Percentiles rank a stretch among this genome's conserved stretches.
Evolutionary conservation across 805 yeast species (phyloP).

Genomic region (Kluyveromyces lactis): DNA sequence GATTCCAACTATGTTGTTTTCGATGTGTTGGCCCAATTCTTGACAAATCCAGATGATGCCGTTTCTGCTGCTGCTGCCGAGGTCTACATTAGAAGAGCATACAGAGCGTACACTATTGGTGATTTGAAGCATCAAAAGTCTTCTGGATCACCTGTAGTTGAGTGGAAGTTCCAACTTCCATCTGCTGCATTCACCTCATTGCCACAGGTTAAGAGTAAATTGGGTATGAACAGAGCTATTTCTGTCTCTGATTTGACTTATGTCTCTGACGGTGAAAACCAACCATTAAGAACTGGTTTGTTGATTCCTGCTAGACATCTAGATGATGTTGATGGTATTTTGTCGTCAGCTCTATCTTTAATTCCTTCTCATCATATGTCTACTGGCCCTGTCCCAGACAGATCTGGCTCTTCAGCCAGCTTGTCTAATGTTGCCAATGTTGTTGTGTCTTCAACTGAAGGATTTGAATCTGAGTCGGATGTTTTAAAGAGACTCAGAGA

Average conservation of each 20-base stretch:
- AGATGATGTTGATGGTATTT: slow-evolving; percentile 83
- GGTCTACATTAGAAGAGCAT: slow-evolving; percentile 92
- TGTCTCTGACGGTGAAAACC: slow-evolving; percentile 61
- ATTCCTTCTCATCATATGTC: slow-evolving; percentile 44
- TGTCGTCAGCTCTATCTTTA: slow-evolving; percentile 65
- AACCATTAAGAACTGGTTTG: slow-evolving; percentile 75
- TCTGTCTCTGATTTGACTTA: slow-evolving; percentile 89
- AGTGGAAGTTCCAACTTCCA: slow-evolving; percentile 87
- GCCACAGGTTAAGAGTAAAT: slow-evolving; percentile 40
- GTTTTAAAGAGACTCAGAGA: slow-evolving; percentile 55
- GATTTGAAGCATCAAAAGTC: slow-evolving; percentile 57
- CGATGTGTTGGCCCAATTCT: slow-evolving; percentile 90
- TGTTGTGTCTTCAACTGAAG: slow-evolving; percentile 65
- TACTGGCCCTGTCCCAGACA: slow-evolving; percentile 43
- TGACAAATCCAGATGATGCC: slow-evolving; percentile 74
- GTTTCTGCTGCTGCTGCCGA: slow-evolving; percentile 95
- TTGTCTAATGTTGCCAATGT: slow-evolving; percentile 79
- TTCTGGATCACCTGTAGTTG: slow-evolving; percentile 56
- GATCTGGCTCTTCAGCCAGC: slow-evolving; percentile 32
- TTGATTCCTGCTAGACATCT: slow-evolving; percentile 72
- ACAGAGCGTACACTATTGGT: slow-evolving; percentile 88
- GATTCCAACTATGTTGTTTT: slow-evolving; percentile 95
- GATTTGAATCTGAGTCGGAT: slow-evolving; percentile 62
- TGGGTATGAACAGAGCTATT: slow-evolving; percentile 72
- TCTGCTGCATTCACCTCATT: slow-evolving; percentile 70